A percentile compares a stretch with the other conserved stretches of the same genome.
phyloP scores from a whole-genome alignment of 495 filamentous ascomycete genomes.

The Penicillium chermesinum region DNA sequence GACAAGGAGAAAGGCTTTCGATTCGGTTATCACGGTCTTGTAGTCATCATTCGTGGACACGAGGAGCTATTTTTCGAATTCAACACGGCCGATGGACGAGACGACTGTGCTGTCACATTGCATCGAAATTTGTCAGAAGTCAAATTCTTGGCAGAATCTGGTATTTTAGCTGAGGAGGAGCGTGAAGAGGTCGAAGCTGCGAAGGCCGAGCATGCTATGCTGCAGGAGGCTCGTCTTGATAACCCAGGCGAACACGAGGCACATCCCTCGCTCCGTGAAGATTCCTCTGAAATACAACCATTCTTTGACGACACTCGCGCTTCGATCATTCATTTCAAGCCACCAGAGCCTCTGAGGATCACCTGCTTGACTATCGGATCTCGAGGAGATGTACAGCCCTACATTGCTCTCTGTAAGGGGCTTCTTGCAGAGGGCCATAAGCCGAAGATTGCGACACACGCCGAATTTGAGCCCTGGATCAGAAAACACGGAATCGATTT shows the following conservation, averaged over 20 bases:
- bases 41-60: slow-evolving; percentile 86
- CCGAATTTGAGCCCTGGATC: slow-evolving; percentile 85
- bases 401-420: slow-evolving; percentile 93
- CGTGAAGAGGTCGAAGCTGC: slow-evolving; percentile 69
- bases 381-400: slow-evolving; percentile 93
- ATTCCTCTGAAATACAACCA: slow-evolving; percentile 48
- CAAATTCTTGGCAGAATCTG: slow-evolving; percentile 67
- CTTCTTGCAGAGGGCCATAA: slow-evolving; percentile 82
- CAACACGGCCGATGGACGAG: slow-evolving; percentile 63
- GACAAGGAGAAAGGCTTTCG: slow-evolving; percentile 94
- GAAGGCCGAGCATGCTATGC: slow-evolving; percentile 72
- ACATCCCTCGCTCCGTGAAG: slow-evolving; percentile 30
- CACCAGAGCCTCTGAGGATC: slow-evolving; percentile 71
- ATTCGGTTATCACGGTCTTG: slow-evolving; percentile 86
- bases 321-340: slow-evolving; percentile 94
- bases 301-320: slow-evolving; percentile 92
- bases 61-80: slow-evolving; percentile 99
- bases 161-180: slow-evolving; percentile 62
- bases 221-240: slow-evolving; percentile 71
- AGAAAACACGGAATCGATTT: slow-evolving; percentile 90
- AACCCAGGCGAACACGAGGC: slow-evolving; percentile 54
- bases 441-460: slow-evolving; percentile 85
- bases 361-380: slow-evolving; percentile 96
- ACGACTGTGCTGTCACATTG: slow-evolving; percentile 83
- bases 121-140: slow-evolving; percentile 69